Evolutionary conservation across 2,329 filamentous ascomycete species (phyloP).

Genomic region (Ambrosiella beaveri): DNA sequence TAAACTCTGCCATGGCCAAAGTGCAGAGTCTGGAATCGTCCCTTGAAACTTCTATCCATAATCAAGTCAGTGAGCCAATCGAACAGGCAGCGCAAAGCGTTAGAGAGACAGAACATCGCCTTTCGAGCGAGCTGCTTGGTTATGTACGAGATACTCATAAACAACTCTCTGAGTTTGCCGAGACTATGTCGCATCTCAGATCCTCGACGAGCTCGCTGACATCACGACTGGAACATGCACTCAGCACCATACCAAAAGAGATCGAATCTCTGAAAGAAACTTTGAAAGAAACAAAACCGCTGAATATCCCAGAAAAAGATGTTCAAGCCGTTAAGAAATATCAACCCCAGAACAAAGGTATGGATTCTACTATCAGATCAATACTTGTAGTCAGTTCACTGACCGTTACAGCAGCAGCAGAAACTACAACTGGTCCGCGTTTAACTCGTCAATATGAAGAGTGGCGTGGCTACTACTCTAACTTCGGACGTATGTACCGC

Average conservation of each 20-base stretch:
- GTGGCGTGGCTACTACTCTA: conserved; percentile 11
- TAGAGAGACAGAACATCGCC: conserved; percentile 4
- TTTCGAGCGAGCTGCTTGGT: conserved; percentile 6
- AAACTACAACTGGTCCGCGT: neutral
- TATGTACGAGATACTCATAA: conserved; percentile 6
- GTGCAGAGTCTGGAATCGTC: conserved; percentile 5
- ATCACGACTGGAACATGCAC: neutral
- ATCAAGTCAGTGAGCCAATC: neutral
- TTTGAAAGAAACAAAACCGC: conserved; percentile 4
- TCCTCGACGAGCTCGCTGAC: conserved; percentile 5
- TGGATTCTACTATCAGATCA: neutral
- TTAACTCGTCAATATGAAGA: conserved; percentile 10
- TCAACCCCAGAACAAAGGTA: neutral
- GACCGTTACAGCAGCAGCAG: neutral
- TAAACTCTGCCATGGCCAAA: conserved; percentile 3
- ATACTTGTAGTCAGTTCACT: neutral
- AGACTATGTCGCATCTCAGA: conserved; percentile 2
- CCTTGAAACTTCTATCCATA: neutral
- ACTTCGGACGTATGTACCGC: conserved; percentile 9
- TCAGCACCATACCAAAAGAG: conserved; percentile 9
- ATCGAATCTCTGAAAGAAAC: conserved; percentile 5
- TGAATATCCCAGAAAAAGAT: neutral
- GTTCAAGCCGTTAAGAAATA: neutral
- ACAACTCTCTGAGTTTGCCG: conserved; percentile 1
- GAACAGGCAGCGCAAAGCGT: neutral